Evolutionary conservation across 768 basidiomycete genomes (phyloP).

Genomic region (Pisolithus albus): DNA sequence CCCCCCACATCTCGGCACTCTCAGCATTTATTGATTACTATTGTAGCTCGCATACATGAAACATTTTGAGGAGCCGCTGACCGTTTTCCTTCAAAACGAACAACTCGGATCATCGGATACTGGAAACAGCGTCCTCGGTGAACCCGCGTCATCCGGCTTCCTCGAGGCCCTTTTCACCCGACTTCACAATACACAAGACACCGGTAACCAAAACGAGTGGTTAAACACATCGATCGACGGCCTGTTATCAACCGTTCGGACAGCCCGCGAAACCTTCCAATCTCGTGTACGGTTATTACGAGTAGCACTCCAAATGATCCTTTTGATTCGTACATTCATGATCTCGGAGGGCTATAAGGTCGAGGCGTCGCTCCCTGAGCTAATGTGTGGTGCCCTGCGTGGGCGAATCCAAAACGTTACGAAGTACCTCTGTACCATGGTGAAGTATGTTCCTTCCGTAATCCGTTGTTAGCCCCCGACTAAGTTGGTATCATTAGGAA

Average conservation of each 20-base stretch:
- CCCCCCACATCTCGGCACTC: not conserved
- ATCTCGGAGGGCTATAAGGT: slow-evolving; percentile 37
- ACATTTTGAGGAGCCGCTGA: slow-evolving; percentile 62
- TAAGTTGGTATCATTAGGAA: slow-evolving; percentile 32
- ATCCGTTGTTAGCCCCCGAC: not conserved
- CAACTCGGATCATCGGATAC: not conserved
- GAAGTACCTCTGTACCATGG: slow-evolving; percentile 39
- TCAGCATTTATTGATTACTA: not conserved
- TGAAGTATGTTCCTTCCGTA: slow-evolving; percentile 35
- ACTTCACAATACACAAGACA: slow-evolving; percentile 19
- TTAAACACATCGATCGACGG: slow-evolving; percentile 19
- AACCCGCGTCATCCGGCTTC: slow-evolving; percentile 24
- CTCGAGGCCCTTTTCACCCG: slow-evolving; percentile 34
- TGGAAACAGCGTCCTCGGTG: slow-evolving; percentile 7
- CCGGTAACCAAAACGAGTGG: slow-evolving; percentile 20
- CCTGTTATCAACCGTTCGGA: slow-evolving; percentile 30
- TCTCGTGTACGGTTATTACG: slow-evolving; percentile 30
- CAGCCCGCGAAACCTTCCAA: slow-evolving; percentile 33
- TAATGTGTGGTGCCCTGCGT: slow-evolving; percentile 41
- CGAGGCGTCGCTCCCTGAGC: slow-evolving; percentile 26
- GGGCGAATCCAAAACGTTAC: slow-evolving; percentile 39
- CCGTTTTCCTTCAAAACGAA: slow-evolving; percentile 22
- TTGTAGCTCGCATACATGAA: slow-evolving; percentile 57
- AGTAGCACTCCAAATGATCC: slow-evolving; percentile 43
- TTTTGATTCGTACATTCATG: slow-evolving; percentile 39